These are phyloP conservation scores for Panaeolus cyanescens DNA, from an alignment of 768 basidiomycete genomes.

Conservation along the genomic window DNA sequence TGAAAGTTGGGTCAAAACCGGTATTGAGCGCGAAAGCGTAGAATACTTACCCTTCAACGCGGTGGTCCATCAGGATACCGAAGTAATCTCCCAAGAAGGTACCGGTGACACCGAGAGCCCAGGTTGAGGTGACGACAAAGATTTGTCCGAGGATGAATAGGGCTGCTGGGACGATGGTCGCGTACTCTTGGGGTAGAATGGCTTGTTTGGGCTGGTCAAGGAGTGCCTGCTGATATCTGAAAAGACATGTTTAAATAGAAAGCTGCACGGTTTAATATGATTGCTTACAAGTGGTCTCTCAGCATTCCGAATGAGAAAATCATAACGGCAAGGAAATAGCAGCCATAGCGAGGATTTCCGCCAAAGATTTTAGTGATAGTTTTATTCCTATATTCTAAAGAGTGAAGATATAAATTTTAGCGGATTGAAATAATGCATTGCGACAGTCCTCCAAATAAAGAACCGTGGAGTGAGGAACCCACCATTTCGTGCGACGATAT, in stretches of 20 bases:
- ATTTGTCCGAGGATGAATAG: slow-evolving; percentile 76
- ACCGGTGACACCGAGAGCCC: slow-evolving; percentile 89
- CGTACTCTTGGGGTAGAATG: slow-evolving; percentile 66
- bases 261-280: background rate
- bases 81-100: slow-evolving; percentile 90
- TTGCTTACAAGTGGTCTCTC: slow-evolving; percentile 80
- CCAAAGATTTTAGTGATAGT: slow-evolving; percentile 84
- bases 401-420: background rate
- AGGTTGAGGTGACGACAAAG: slow-evolving; percentile 89
- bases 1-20: background rate
- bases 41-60: slow-evolving; percentile 70
- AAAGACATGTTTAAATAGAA: background rate
- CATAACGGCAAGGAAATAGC: slow-evolving; percentile 82
- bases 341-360: slow-evolving; percentile 72
- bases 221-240: slow-evolving; percentile 77
- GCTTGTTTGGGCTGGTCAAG: slow-evolving; percentile 70
- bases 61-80: slow-evolving; percentile 82
- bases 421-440: background rate
- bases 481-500: slow-evolving; percentile 93
- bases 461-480: slow-evolving; percentile 24
- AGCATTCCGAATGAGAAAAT: slow-evolving; percentile 88
- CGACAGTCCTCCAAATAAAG: background rate
- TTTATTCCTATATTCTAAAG: slow-evolving; percentile 73
- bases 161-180: slow-evolving; percentile 57
- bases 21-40: background rate